Percentiles rank a stretch among this genome's conserved stretches.
These are phyloP conservation scores for Cajanus cajan DNA, from an alignment of 306 rosid genomes.

Conservation along the genomic window DNA sequence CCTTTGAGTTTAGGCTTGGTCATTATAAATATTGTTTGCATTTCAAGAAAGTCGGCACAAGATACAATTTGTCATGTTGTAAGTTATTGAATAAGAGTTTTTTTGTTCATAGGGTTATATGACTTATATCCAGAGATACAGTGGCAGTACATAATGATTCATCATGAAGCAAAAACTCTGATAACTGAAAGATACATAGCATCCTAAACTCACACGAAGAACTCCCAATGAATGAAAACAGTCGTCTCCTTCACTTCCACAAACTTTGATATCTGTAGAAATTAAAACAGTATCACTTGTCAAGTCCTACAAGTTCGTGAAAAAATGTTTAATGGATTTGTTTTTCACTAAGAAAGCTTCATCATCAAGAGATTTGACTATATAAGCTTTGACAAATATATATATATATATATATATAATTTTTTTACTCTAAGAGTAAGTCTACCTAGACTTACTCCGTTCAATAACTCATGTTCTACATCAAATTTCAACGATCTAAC, in stretches of 20 bases:
- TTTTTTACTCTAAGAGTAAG: no score
- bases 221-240: conserved; percentile 76
- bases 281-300: not conserved
- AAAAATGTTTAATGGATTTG: not conserved
- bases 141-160: not conserved
- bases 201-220: conserved; percentile 85
- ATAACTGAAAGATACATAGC: conserved; percentile 64
- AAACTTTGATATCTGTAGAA: conserved; percentile 64
- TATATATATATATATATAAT: no score
- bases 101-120: not conserved
- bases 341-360: not conserved
- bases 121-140: not conserved
- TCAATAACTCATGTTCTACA: no score
- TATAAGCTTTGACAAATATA: not conserved
- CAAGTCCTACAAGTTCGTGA: not conserved
- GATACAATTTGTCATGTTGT: not conserved
- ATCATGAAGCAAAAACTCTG: not conserved
- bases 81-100: not conserved
- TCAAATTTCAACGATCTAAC: no score
- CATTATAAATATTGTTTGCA: not conserved
- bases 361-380: not conserved
- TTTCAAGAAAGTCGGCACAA: not conserved
- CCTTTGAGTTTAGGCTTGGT: not conserved
- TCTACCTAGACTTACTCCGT: no score
- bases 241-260: conserved; percentile 63